phyloP scores from a whole-genome alignment of 1,284 basidiomycete genomes.

The Apiotrichum gracile region DNA sequence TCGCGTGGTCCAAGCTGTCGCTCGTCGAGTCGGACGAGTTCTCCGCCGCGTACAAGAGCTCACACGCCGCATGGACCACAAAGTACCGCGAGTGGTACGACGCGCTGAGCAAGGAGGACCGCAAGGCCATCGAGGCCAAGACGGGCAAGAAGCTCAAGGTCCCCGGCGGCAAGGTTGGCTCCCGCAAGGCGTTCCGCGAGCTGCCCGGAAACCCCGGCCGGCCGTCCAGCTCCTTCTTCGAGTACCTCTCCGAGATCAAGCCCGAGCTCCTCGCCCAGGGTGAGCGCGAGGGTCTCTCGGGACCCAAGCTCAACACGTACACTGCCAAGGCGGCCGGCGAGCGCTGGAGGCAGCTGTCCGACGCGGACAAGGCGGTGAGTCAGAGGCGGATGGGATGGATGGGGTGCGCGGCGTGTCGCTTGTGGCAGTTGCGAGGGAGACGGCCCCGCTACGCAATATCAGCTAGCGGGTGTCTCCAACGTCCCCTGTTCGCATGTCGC shows the following conservation, averaged over 20 bases:
- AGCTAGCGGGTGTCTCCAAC: too few species aligned
- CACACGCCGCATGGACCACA: conserved; percentile 12
- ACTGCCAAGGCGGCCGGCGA: conserved; percentile 23
- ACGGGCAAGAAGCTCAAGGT: conserved; percentile 23
- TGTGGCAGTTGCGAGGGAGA: too few species aligned
- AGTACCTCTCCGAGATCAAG: conserved; percentile 13
- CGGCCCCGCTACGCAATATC: too few species aligned
- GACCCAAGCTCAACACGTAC: neutral
- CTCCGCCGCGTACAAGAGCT: conserved; percentile 4
- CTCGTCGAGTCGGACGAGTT: conserved; percentile 10
- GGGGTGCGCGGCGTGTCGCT: too few species aligned
- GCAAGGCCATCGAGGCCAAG: conserved; percentile 17
- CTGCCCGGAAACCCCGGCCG: conserved; percentile 28
- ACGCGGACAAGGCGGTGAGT: conserved; percentile 33
- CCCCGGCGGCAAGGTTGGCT: conserved; percentile 21
- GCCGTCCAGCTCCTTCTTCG: conserved; percentile 30
- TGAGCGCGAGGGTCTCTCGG: conserved; percentile 1
- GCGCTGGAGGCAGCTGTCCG: conserved; percentile 27
- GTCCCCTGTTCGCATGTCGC: too few species aligned
- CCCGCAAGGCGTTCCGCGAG: conserved; percentile 9
- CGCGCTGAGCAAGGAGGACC: conserved; percentile 17
- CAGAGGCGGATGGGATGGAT: neutral
- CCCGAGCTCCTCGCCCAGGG: neutral
- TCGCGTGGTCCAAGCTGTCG: conserved; percentile 20
- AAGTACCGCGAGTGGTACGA: conserved; percentile 28